phyloP scores from a whole-genome alignment of 1,139 yeast species.

The Taphrina confusa region DNA sequence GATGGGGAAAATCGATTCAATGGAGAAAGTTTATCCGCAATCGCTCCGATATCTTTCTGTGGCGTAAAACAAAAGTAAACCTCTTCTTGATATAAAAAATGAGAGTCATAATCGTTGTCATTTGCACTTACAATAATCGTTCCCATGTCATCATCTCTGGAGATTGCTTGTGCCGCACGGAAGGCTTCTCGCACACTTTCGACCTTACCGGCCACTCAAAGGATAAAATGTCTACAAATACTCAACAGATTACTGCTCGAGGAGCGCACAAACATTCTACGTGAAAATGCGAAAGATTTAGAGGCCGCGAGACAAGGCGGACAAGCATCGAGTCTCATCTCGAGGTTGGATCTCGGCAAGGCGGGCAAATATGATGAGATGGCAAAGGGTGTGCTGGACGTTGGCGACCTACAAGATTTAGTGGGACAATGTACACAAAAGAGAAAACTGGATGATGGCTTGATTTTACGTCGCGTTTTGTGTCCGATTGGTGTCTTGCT shows the following conservation, averaged over 20 bases:
- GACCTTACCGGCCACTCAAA: constrained; percentile 56
- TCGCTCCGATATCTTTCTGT: too few species aligned
- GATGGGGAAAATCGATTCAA: too few species aligned
- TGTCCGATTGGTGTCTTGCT: constrained; percentile 93
- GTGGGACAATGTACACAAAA: constrained; percentile 83
- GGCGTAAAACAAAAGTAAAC: too few species aligned
- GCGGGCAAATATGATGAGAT: constrained; percentile 87
- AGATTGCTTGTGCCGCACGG: constrained; percentile 23
- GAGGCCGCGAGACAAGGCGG: constrained; percentile 56
- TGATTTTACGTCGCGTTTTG: constrained; percentile 76
- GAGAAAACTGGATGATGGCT: constrained; percentile 79
- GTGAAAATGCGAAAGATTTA: constrained; percentile 75
- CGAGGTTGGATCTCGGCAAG: constrained; percentile 76
- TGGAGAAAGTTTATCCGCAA: too few species aligned
- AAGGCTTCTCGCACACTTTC: constrained; percentile 15
- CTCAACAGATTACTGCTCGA: constrained; percentile 68
- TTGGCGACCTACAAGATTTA: constrained; percentile 84
- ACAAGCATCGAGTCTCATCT: constrained; percentile 68
- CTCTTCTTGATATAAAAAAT: too few species aligned
- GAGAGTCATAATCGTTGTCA: too few species aligned
- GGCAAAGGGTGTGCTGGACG: constrained; percentile 93
- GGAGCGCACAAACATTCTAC: constrained; percentile 62
- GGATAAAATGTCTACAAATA: constrained; percentile 69
- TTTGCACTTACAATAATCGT: too few species aligned
- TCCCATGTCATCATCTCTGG: constrained; percentile 19